Evolutionary conservation across 1,284 basidiomycete species (phyloP), one percentile per base, ranked within the genome.

Genomic region (Mycosarcoma mackinlayi): DNA sequence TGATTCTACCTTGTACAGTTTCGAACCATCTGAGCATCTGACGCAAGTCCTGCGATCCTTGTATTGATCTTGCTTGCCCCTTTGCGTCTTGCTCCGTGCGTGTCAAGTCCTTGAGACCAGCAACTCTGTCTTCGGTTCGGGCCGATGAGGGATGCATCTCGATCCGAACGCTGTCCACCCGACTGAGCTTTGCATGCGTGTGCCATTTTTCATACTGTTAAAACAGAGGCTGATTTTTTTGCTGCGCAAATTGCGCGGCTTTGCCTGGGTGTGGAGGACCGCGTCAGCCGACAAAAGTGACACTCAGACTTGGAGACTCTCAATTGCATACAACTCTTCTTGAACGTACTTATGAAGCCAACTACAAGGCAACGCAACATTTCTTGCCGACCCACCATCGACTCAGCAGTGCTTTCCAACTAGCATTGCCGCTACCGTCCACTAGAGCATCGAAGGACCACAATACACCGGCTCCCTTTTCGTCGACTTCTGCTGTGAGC

Each of bases 251-350:
- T 51, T 51, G 39, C 49, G 49, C 39, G 39, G 49, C 39, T 33
- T 7, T 7, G 16, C n/a, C n/a, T n/a, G 38, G n/a, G 35, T 42
- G 41, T 35, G 34, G 40, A 38, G 41, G 51, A 45, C 40, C 51
- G 51, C 51, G 51, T 53, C 51, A 53, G 25, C 42, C 25, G 30
- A 44, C n/a, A 28, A 53, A 53, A 53, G 51, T 53, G 41, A 53
- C 51, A 53, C 51, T 40, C n/a, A n/a, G n/a, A n/a, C n/a, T n/a
- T n/a, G n/a, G n/a, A n/a, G n/a, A n/a, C n/a, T n/a, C n/a, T n/a
- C 28, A n/a, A 18, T 23, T 4, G 30, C 23, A 19, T 18, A 23
- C 6, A 34, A 7, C 16, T 35, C 25, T 39, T 49, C 47, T 30
- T 28, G 11, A 21, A 19, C 46, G 21, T 30, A 27, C 35, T 38